Evolutionary conservation across 305 asterid genomes (phyloP), one percentile per base, ranked within the genome.

Genomic region (Lippia alba): DNA sequence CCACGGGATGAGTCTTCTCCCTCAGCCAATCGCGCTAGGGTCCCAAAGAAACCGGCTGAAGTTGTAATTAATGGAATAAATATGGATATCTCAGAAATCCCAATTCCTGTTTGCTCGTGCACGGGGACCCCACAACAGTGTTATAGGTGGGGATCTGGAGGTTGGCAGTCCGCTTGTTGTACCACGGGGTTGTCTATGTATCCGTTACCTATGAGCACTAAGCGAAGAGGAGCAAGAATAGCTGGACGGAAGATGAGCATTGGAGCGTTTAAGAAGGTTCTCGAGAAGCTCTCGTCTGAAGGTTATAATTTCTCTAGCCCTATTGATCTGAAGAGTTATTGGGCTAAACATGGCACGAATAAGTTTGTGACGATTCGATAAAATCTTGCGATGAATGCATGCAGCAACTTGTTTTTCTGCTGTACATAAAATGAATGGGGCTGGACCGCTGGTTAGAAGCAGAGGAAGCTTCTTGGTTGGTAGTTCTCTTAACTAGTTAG

Each of bases 81-180:
- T 69, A 84, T 92, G 96, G 96, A 92, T 64, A 79, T 90, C 66
- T 87, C 98, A 0, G 90, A 81, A 59, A 80, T 92, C 64, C 91
- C 97, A 15, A 83, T 86, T 33, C 98, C 98, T 0, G 78, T 90
- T 74, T 92, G 98, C 83, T 88, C 98, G 5, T 92, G 97, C 83
- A 92, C 98, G 10, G 97, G 97, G 39, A 63, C 84, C 55, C 86
- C 93, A 34, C 97, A 90, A 59, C 90, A 88, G 79, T 92, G 97
- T 48, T 92, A 92, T 72, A 84, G 97, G 83, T 92, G 98, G 98
- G 98, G 98, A 56, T 85, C 91, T 41, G 98, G 97, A 74, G 98
- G 98, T 49, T 92, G 98, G 98, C 97, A 92, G 64, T 92, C 98
- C 0, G 97, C 97, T 33, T 92, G 98, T 75, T 90, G 97, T 76